A percentile compares a stretch with the other conserved stretches of the same genome.
Evolutionary conservation across 257 asterid species (phyloP).

Genomic region (Rubia yunnanensis): DNA sequence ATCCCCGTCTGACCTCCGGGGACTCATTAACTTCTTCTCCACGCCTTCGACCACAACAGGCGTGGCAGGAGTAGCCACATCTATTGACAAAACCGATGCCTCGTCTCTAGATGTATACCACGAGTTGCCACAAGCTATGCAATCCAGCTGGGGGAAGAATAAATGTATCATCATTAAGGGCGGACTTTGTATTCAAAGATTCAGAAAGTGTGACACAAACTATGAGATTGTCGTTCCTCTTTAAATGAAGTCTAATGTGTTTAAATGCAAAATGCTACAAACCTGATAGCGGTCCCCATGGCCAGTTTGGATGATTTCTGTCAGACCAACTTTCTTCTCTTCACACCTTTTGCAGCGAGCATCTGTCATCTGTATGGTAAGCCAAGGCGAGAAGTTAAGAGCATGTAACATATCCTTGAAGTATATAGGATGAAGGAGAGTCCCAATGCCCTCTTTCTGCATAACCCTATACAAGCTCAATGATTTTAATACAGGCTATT

Average conservation of each 20-base stretch:
- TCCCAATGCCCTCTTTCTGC: background rate
- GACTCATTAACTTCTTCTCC: slow-evolving; percentile 58
- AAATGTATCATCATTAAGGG: too few species aligned
- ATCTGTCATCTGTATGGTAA: slow-evolving; percentile 64
- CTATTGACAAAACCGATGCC: slow-evolving; percentile 56
- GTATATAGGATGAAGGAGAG: background rate
- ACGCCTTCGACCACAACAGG: slow-evolving; percentile 50
- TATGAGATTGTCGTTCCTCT: background rate
- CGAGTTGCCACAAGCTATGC: slow-evolving; percentile 58
- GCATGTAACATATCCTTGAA: background rate
- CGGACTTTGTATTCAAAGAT: background rate
- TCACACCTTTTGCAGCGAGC: slow-evolving; percentile 73
- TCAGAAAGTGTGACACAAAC: background rate
- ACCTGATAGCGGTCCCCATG: slow-evolving; percentile 78
- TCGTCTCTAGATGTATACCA: slow-evolving; percentile 86
- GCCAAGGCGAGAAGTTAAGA: slow-evolving; percentile 4
- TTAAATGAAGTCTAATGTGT: background rate
- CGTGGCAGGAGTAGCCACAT: slow-evolving; percentile 39
- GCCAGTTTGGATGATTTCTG: slow-evolving; percentile 66
- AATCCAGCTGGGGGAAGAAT: slow-evolving; percentile 52
- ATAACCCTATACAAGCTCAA: background rate
- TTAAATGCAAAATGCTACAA: background rate
- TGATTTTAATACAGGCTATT: background rate
- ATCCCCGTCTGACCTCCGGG: slow-evolving; percentile 33
- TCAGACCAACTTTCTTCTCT: slow-evolving; percentile 59